Base-by-base conservation (phyloP, 2,329 filamentous ascomycete species). In the Colletotrichum sansevieriae region DNA sequence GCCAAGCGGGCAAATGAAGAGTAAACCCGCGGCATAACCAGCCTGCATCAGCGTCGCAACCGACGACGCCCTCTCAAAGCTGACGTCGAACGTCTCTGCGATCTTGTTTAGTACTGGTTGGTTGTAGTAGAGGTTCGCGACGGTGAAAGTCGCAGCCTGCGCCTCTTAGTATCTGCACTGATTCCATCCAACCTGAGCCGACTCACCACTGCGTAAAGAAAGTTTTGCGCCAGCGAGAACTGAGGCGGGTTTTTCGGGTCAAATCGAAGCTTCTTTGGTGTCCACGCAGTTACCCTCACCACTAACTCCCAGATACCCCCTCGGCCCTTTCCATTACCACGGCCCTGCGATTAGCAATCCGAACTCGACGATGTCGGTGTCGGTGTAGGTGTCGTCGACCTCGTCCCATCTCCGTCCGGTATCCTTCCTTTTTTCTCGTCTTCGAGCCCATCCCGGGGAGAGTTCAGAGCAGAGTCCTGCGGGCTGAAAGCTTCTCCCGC, bases 41-140 rank as follows among this genome's bases (percentile, higher is more conserved):
- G 92, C 91, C 77, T 96, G 93, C 78, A 92, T 89, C 49, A 94
- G 81, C 0, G 93, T 95, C 1, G 93, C 92, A 25, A 95, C 89
- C 46, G 83, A 79, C 1, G 86, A 86, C 0, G 92, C 88, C 62
- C 85, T 83, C 74, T 93, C 91, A 74, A 93, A 91, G 9, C 84
- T 85, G 55, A 95, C 90, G 61, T 85, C 75, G 74, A 96, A 95
- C 15, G 92, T 90, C 10, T 83, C 77, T 0, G 93, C 92, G 46
- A 96, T 84, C 58, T 92, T 87, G 75, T 94, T 93, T 25, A 95
- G 81, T 54, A 95, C 92, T 0, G 93, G 92, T 74, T 95, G 92
- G 68, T 87, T 92, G 78, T 95, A 94, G 80, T 95, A 95, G 3
- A 95, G 82, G 73, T 95, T 95, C 18, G 92, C 92, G 7, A 95